These are phyloP conservation scores for Salix exigua DNA, from an alignment of 345 rosid genomes.

Conservation along the genomic window DNA sequence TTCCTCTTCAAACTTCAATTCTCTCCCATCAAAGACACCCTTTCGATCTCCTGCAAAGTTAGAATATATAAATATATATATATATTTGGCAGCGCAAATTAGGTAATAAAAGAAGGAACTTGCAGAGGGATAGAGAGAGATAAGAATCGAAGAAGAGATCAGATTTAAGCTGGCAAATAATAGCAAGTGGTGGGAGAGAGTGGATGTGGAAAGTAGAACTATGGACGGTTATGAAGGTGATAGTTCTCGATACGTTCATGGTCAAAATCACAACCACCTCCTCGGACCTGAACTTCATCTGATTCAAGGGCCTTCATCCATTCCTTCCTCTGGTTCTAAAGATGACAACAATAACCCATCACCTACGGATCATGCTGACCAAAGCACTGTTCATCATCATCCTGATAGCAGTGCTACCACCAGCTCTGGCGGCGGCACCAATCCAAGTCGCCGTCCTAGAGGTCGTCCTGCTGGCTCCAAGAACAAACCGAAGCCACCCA, in stretches of 20 bases:
- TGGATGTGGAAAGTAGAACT: slow-evolving; percentile 25
- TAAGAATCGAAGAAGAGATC: background rate
- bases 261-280: slow-evolving; percentile 42
- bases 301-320: slow-evolving; percentile 29
- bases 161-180: slow-evolving; percentile 38
- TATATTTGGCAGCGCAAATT: background rate
- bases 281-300: slow-evolving; percentile 47
- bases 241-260: slow-evolving; percentile 40
- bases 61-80: no score
- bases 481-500: slow-evolving; percentile 68
- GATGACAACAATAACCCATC: slow-evolving; percentile 21
- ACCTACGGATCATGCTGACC: slow-evolving; percentile 16
- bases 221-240: slow-evolving; percentile 44
- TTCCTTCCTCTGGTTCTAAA: slow-evolving; percentile 38
- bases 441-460: slow-evolving; percentile 58
- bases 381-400: background rate
- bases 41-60: no score
- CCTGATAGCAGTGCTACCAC: slow-evolving; percentile 5
- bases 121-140: background rate
- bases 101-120: background rate
- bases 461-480: no score
- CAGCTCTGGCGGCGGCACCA: slow-evolving; percentile 8
- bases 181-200: slow-evolving; percentile 42
- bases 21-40: no score
- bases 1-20: no score